Evolutionary conservation across 805 yeast species (phyloP), one percentile per base, ranked within the genome.

Genomic region (Kodamaea restingae): DNA sequence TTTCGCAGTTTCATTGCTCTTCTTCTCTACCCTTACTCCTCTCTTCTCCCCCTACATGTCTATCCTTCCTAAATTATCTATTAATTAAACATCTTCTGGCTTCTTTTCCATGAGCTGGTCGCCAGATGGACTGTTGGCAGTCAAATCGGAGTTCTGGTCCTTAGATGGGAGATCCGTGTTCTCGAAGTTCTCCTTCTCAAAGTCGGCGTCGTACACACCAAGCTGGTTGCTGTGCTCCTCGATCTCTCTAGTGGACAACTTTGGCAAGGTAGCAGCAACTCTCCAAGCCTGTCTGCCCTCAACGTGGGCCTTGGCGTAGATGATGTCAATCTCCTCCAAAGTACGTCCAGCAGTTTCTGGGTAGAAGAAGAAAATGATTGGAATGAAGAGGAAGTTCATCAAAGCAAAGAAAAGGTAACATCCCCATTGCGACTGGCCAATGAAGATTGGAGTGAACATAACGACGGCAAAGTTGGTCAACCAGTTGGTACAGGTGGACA

Each of bases 241-340:
- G 48, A 81, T 72, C 58, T 81, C 80, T 42, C 65, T 63, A 45
- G 59, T 58, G n/a, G 74, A 55, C 43, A 83, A 67, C 56, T 72
- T 74, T 28, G 87, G 87, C 70, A 82, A 51, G 40, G 71, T 63
- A 28, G 71, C 67, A 36, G 88, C 88, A 35, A 83, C 81, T 57
- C 76, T 69, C 73, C 71, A 81, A 24, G 82, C 76, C 45, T 70
- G 73, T 48, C 71, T 71, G 36, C 71, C 70, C 44, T 83, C 88
- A 33, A 61, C 70, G 48, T 71, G 60, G 6, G 84, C 75, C 62
- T 75, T 77, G 52, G 85, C 84, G 46, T 68, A 78, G 40, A 83
- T 79, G 54, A 80, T 79, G 56, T 70, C 73, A 40, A 65, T 63
- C 52, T 70, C 75, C 58, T 66, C 71, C 58, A 67, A 65, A 25